These are phyloP conservation scores for Cyanodermella asteris DNA, from an alignment of 2,329 filamentous ascomycete genomes.

Conservation along the genomic window DNA sequence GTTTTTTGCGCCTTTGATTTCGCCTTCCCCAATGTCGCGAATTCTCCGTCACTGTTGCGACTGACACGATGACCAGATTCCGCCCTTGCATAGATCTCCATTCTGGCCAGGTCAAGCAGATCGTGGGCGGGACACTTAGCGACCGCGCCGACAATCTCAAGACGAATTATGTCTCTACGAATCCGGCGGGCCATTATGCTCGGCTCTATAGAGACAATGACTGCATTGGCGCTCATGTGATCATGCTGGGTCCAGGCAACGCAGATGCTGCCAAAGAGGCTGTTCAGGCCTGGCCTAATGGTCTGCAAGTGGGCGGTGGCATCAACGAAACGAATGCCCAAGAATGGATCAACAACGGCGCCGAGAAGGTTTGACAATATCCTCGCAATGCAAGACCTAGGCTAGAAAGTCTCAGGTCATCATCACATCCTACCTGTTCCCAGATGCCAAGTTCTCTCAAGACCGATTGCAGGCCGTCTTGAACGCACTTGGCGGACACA, in stretches of 20 bases:
- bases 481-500: conserved; percentile 50
- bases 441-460: conserved; percentile 59
- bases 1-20: no score
- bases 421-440: conserved; percentile 89
- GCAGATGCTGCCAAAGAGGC: conserved; percentile 59
- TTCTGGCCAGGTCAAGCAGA: conserved; percentile 94
- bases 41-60: background rate
- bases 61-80: conserved; percentile 60
- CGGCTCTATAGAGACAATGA: conserved; percentile 54
- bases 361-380: conserved; percentile 49
- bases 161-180: conserved; percentile 79
- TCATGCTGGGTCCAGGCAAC: conserved; percentile 86
- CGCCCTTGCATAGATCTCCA: conserved; percentile 94
- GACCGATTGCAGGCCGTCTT: conserved; percentile 54
- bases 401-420: conserved; percentile 51
- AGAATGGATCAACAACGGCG: conserved; percentile 70
- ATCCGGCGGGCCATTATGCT: conserved; percentile 64
- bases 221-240: conserved; percentile 70
- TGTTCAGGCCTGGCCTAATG: conserved; percentile 52
- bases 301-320: conserved; percentile 81
- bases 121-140: conserved; percentile 82
- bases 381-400: conserved; percentile 4
- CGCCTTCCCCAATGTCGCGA: no score
- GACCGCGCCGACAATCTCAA: conserved; percentile 43
- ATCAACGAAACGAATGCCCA: conserved; percentile 68